Percentiles rank a stretch among this genome's conserved stretches.
Evolutionary conservation across 352 stramenopile genomes (phyloP).

Genomic region (Pilasporangium apinafurcum): DNA sequence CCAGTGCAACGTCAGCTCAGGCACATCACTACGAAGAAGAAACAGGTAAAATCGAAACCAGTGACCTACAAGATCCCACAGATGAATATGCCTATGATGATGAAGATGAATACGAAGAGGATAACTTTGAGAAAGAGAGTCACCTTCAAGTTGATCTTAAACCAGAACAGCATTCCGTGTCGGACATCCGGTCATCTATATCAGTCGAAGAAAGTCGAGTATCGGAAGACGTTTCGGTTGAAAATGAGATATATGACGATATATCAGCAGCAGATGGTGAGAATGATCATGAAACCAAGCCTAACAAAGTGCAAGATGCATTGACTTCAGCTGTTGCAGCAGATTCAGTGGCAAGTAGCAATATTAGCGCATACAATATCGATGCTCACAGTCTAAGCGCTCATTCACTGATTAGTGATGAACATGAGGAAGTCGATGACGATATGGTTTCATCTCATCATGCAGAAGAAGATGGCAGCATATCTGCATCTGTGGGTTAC

Average conservation of each 20-base stretch:
- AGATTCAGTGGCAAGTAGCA: too few species aligned
- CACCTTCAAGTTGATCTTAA: conserved; percentile 3
- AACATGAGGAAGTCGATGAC: too few species aligned
- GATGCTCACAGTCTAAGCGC: too few species aligned
- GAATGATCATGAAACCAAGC: too few species aligned
- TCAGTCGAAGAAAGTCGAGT: conserved; percentile 1
- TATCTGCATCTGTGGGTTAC: conserved; percentile 16
- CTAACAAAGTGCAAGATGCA: too few species aligned
- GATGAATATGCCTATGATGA: conserved; percentile 16
- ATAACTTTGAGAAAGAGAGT: conserved; percentile 34
- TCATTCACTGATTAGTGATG: too few species aligned
- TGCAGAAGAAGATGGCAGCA: too few species aligned
- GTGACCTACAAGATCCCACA: neutral
- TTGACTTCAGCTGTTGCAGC: too few species aligned
- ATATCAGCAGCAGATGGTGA: neutral
- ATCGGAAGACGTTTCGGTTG: conserved; percentile 1
- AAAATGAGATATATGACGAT: conserved; percentile 9
- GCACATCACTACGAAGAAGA: neutral
- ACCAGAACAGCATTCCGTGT: neutral
- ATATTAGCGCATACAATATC: too few species aligned
- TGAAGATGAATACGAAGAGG: conserved; percentile 22
- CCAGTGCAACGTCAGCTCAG: too few species aligned
- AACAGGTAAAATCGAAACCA: neutral
- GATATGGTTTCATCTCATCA: neutral
- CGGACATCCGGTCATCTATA: neutral